Conservation (phyloP, 345 rosid genomes). For the Salix udensis region DNA sequence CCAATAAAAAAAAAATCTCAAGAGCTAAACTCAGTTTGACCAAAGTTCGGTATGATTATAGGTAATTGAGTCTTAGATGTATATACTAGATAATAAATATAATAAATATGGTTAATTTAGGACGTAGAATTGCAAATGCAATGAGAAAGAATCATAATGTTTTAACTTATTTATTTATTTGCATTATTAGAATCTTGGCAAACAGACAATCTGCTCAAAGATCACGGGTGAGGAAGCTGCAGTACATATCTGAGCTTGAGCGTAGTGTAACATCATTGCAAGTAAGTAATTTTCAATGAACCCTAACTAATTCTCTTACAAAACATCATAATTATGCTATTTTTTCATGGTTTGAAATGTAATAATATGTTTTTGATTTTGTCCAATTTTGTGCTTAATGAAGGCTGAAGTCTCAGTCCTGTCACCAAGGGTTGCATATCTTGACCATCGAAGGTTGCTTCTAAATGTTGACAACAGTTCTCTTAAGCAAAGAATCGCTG, state of each 20-base stretch:
- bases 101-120: not conserved
- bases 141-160: not conserved
- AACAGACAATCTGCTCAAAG: constrained; percentile 36
- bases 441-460: constrained; percentile 33
- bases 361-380: not conserved
- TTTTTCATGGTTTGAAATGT: not conserved
- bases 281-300: constrained; percentile 1
- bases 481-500: constrained; percentile 36
- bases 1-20: too few species aligned
- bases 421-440: constrained; percentile 35
- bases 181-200: constrained; percentile 24
- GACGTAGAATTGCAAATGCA: not conserved
- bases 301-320: not conserved
- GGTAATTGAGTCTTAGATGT: too few species aligned
- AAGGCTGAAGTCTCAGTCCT: constrained; percentile 34
- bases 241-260: constrained; percentile 36
- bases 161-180: not conserved
- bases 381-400: not conserved
- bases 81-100: too few species aligned
- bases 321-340: not conserved
- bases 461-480: constrained; percentile 34
- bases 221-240: constrained; percentile 36
- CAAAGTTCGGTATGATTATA: too few species aligned
- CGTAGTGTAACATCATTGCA: constrained; percentile 32
- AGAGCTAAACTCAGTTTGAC: too few species aligned